Conservation (phyloP, 441 rosid species). For the Gossypium laxum region DNA sequence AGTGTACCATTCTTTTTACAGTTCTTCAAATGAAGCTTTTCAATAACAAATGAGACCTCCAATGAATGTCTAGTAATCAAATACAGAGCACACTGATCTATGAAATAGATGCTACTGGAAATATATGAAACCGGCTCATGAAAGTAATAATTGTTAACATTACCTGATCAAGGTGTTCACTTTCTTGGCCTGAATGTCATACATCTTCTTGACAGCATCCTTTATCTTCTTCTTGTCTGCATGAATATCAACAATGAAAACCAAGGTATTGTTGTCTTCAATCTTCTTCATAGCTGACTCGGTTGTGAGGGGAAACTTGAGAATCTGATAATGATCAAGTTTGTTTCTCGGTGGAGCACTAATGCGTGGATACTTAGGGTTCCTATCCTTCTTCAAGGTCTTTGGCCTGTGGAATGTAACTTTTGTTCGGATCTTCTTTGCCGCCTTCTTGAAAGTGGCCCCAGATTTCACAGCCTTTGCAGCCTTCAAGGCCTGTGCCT, state of each 20-base stretch:
- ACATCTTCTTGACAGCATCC: slow-evolving; percentile 90
- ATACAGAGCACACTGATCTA: background rate
- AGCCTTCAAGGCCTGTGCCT: slow-evolving; percentile 77
- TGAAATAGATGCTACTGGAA: background rate
- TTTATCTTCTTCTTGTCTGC: slow-evolving; percentile 90
- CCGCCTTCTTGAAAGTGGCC: slow-evolving; percentile 56
- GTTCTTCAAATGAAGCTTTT: background rate
- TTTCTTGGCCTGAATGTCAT: slow-evolving; percentile 86
- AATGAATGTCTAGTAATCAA: background rate
- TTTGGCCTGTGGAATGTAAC: slow-evolving; percentile 90
- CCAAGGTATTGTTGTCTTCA: slow-evolving; percentile 92
- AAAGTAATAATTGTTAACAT: background rate
- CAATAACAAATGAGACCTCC: background rate
- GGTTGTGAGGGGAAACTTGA: slow-evolving; percentile 67
- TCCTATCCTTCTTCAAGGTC: slow-evolving; percentile 61
- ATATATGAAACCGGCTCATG: background rate
- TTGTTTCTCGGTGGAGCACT: slow-evolving; percentile 70
- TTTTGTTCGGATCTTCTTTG: slow-evolving; percentile 64
- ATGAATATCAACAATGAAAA: slow-evolving; percentile 82
- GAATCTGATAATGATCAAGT: slow-evolving; percentile 67
- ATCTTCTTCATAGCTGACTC: slow-evolving; percentile 80
- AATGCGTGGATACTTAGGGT: slow-evolving; percentile 57
- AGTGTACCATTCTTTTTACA: background rate
- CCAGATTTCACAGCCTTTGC: slow-evolving; percentile 86
- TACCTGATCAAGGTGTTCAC: slow-evolving; percentile 94